Conservation (phyloP, 306 rosid species). For the Vicia sativa region DNA sequence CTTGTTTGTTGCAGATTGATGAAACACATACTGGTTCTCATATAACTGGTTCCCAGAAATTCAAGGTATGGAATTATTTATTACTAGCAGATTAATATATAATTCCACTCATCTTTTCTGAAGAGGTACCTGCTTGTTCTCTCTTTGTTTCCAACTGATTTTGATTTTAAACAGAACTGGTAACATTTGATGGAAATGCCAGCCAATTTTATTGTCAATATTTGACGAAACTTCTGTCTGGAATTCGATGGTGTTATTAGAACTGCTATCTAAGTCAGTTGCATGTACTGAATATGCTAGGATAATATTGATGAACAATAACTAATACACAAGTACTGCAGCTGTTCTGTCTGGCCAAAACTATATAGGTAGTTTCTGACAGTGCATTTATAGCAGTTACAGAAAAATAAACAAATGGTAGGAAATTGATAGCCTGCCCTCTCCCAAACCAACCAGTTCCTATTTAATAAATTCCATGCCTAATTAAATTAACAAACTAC, state of each 20-base stretch:
- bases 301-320: too few relatives aligned
- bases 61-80: constrained; percentile 50
- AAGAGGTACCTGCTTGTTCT: neutral
- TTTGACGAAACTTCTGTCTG: constrained; percentile 13
- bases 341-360: too few relatives aligned
- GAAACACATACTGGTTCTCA: constrained; percentile 53
- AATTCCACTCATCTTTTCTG: constrained; percentile 12
- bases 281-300: too few relatives aligned
- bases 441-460: neutral
- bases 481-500: neutral
- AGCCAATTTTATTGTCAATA: constrained; percentile 10
- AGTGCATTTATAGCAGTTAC: neutral
- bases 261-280: too few relatives aligned
- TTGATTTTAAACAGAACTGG: constrained; percentile 2
- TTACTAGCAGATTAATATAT: constrained; percentile 23
- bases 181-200: constrained; percentile 19
- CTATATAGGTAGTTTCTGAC: neutral
- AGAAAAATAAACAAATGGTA: neutral
- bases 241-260: neutral
- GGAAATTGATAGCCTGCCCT: neutral
- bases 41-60: constrained; percentile 52
- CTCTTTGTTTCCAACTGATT: constrained; percentile 2
- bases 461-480: neutral
- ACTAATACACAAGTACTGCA: too few relatives aligned
- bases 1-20: constrained; percentile 57